Base-by-base conservation (phyloP, 2,329 filamentous ascomycete genomes). In the Epichloe amarillans region DNA sequence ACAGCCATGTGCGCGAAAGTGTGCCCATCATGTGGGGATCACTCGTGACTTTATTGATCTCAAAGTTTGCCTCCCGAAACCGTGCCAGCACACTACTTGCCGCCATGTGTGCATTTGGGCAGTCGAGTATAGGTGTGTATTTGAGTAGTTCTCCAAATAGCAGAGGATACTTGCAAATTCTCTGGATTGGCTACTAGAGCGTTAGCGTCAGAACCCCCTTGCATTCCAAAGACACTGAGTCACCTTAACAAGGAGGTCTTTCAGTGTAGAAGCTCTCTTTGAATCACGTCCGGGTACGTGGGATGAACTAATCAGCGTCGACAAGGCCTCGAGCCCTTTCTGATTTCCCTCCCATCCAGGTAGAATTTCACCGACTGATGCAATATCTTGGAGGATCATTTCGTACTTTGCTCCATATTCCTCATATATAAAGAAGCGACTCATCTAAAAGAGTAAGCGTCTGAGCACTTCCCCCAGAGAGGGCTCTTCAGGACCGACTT, bases 351-450 rank as follows among this genome's bases (percentile, higher is more conserved):
- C 77, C 87, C 88, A 95, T 47, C 84, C 76, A 23, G 81, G 80
- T 57, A 87, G 77, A 6, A 76, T 78, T 53, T 82, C 77, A 55
- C 86, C 80, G 15, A 84, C 75, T 26, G 82, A 75, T 36, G 82
- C 79, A 37, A 94, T 71, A 55, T 95, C 88, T 56, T 85, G 82
- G 45, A 85, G 81, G 73, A 96, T 86, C 57, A 88, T 75, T 57
- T 94, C 88, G 65, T 93, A 95, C 62, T 91, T 91, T 48, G 86
- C 85, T 37, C 87, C 86, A 64, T 95, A 98, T 59, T 95, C 87
- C 68, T 95, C 86, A 63, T 98, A 98, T 47, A 84, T 74, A 62
- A 86, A 85, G 68, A 97, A 93, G 0, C 82, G 81, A 53, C 80
- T 78, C 69, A 94, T 83, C 87, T 14, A 40, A 23, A 49, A n/a